Evolutionary conservation across 116 monocot genomes (phyloP), one percentile per base, ranked within the genome.

Genomic region (Iris pallida): DNA sequence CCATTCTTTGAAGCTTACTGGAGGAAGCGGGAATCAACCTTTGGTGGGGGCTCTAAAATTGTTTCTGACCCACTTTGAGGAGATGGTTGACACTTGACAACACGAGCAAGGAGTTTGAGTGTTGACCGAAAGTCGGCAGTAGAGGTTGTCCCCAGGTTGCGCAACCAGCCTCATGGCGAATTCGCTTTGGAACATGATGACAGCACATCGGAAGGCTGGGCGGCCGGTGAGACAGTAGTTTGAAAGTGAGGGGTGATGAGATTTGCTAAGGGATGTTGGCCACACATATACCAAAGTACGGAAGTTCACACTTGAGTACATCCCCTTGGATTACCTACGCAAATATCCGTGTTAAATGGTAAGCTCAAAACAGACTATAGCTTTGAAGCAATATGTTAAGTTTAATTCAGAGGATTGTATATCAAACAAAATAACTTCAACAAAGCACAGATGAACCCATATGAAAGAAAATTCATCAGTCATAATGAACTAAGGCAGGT

Each of bases 161-260:
- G 96, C 96, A 30, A 92, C 92, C 5, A 96, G 79, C 47, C 96
- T 81, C 92, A 87, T 89, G 45, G 92, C 96, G 66, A 96, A 96
- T 61, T 96, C 96, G 12, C 89, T 80, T 63, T 97, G 96, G 80
- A 83, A 97, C 96, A 97, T 97, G 46, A 97, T 97, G 49, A 97
- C 82, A 44, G 96, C 96, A 72, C 96, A 97, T 40, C 92, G 73
- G 66, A 96, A 96, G 55, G 48, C 55, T 11, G 92, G 87, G 5
- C 54, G 30, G 30, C 8, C 75, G 79, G 81, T 89, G 92, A 0
- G 96, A 65, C 1, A 97, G 75, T 19, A 97, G 79, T 83, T 92
- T 97, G 83, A 92, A 97, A 5, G 96, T 97, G 40, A 97, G 81
- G 0, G 92, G 96, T 5, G 96, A 89, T 4, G 92, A 97, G 40